Evolutionary conservation across 495 filamentous ascomycete species (phyloP).

Genomic region (Tuber umbilicatum): DNA sequence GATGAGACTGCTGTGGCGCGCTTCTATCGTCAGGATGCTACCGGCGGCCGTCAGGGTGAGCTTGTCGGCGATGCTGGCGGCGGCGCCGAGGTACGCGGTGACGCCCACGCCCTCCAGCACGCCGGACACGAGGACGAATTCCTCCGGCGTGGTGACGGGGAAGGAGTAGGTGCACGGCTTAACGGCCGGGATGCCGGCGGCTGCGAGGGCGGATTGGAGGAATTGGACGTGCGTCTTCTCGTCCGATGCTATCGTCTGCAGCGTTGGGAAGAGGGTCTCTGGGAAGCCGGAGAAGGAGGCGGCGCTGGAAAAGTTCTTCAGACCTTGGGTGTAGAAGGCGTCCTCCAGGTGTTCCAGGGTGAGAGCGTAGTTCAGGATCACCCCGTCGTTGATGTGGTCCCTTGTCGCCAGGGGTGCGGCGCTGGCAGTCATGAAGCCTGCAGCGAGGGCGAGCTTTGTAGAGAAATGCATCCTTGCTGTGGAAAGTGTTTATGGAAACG

Average conservation of each 20-base stretch:
- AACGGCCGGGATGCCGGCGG: slow-evolving; percentile 49
- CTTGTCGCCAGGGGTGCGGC: background rate
- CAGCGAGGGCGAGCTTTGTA: background rate
- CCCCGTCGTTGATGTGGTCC: background rate
- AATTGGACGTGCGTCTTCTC: slow-evolving; percentile 56
- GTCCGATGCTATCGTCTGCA: slow-evolving; percentile 47
- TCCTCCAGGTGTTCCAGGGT: slow-evolving; percentile 51
- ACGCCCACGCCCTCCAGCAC: slow-evolving; percentile 57
- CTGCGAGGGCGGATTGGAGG: slow-evolving; percentile 44
- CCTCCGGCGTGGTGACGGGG: slow-evolving; percentile 47
- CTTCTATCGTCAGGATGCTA: slow-evolving; percentile 57
- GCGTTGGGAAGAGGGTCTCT: background rate
- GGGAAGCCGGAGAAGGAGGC: slow-evolving; percentile 49
- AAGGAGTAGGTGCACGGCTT: slow-evolving; percentile 55
- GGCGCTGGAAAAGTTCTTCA: slow-evolving; percentile 51
- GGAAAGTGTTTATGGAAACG: background rate
- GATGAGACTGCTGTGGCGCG: slow-evolving; percentile 56
- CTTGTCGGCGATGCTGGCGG: slow-evolving; percentile 51
- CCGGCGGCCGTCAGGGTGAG: slow-evolving; percentile 55
- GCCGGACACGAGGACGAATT: slow-evolving; percentile 49
- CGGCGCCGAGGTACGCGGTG: slow-evolving; percentile 57
- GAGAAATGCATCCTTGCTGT: background rate
- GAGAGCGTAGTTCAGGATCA: slow-evolving; percentile 29
- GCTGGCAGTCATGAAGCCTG: background rate
- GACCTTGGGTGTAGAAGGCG: slow-evolving; percentile 52